Percentiles rank a stretch among this genome's conserved stretches.
Evolutionary conservation across 208 protist species (phyloP).

Genomic region (Leishmania gerbilli): DNA sequence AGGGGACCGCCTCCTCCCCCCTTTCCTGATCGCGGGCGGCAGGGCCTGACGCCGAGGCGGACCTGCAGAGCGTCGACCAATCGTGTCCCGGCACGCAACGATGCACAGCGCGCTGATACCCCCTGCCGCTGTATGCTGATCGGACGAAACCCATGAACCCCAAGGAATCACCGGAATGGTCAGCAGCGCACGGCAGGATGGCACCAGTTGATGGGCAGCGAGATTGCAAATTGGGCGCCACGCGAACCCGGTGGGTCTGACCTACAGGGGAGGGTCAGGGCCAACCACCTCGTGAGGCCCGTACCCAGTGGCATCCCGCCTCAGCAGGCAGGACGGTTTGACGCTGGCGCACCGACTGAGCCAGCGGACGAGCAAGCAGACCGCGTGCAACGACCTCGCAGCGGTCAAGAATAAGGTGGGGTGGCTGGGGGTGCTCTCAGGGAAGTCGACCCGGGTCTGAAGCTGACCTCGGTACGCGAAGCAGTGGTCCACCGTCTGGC

Average conservation of each 20-base stretch:
- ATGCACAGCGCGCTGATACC: background rate
- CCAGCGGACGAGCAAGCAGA: too few relatives aligned
- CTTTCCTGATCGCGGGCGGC: too few relatives aligned
- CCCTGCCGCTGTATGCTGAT: background rate
- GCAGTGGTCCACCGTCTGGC: too few relatives aligned
- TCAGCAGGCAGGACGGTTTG: background rate
- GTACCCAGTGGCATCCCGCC: background rate
- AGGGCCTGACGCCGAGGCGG: too few relatives aligned
- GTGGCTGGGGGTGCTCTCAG: too few relatives aligned
- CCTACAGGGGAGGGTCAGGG: background rate
- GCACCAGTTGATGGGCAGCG: background rate
- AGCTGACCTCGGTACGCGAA: too few relatives aligned
- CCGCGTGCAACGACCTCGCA: too few relatives aligned
- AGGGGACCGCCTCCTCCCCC: accelerated
- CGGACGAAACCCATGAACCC: too few relatives aligned
- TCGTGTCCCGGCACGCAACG: background rate
- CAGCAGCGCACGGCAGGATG: background rate
- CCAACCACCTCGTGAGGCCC: too few relatives aligned
- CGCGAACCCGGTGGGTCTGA: background rate
- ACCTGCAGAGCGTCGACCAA: background rate
- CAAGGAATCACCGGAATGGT: background rate
- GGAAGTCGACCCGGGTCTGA: too few relatives aligned
- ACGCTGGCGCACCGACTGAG: too few relatives aligned
- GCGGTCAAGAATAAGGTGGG: too few relatives aligned
- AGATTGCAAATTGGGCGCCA: background rate